Evolutionary conservation across 2,329 filamentous ascomycete species (phyloP), one percentile per base, ranked within the genome.

Genomic region (Verticillium klebahnii): DNA sequence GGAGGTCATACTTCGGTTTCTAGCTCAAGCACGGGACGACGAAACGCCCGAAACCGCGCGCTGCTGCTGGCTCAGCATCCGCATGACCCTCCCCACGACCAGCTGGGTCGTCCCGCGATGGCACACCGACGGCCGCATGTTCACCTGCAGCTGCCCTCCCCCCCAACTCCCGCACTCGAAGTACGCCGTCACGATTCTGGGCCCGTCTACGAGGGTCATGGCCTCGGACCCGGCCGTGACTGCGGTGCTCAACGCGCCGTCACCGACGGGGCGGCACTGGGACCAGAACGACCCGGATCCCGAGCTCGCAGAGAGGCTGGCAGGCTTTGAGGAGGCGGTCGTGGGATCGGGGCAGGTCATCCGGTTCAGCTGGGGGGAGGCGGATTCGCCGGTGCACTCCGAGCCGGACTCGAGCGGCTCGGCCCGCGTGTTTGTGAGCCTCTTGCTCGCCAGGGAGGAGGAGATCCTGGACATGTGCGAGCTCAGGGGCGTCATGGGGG

Each of bases 41-140:
- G 17, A 9, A 3, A 6, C 50, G 14, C 8, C 58, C 12, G 58
- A 64, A 40, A 36, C 34, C 32, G 37, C 59, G 7, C 58, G 56
- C 45, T 60, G 60, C 19, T 56, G 60, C 56, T 64, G 62, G 62
- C 34, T 64, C 19, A 37, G 34, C 36, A 36, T 62, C n/a, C 57
- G 62, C 40, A 56, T 62, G 40, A 60, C 31, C 14, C 32, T 39
- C 14, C 54, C 62, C 29, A 50, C 57, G 5, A 25, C 58, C 14
- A 56, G 34, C 17, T 64, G 58, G 50, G 17, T 14, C 11, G 29
- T 57, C 8, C 63, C 63, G 23, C 58, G 63, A 17, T 64, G 63
- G 63, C 63, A 64, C 56, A 56, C 31, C 19, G 63, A 64, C 31
- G 63, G 61, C 4, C 45, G 59, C 32, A 64, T 64, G 61, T 63